Percentiles rank a stretch among this genome's conserved stretches.
These are phyloP conservation scores for Saccharomycopsis sp. DNA, from an alignment of 805 yeast species.

Conservation along the genomic window DNA sequence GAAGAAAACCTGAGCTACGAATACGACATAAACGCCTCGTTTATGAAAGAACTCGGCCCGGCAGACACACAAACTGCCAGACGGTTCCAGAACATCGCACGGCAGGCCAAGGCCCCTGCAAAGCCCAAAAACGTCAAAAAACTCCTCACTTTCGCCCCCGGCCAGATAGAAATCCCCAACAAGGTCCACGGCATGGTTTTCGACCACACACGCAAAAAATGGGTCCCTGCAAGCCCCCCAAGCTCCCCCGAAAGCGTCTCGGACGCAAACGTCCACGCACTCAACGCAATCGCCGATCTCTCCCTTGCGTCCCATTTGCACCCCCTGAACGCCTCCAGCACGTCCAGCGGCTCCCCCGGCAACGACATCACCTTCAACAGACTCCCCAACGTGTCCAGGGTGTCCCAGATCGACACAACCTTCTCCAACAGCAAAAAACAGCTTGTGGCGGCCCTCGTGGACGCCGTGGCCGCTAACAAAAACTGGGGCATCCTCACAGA, in stretches of 20 bases:
- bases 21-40: constrained; percentile 20
- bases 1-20: constrained; percentile 4
- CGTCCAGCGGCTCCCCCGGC: background rate
- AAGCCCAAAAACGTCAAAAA: constrained; percentile 13
- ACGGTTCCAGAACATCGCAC: background rate
- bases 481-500: constrained; percentile 36
- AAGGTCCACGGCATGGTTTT: constrained; percentile 17
- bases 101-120: too few relatives aligned
- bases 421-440: constrained; percentile 39
- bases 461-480: constrained; percentile 29
- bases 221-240: constrained; percentile 11
- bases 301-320: constrained; percentile 13
- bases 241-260: background rate
- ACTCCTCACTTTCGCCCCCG: constrained; percentile 17
- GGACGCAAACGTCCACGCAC: constrained; percentile 17
- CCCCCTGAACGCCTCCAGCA: background rate
- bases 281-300: constrained; percentile 19
- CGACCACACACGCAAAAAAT: constrained; percentile 11
- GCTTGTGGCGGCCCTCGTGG: constrained; percentile 38
- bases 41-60: constrained; percentile 15
- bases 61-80: background rate
- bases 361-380: constrained; percentile 18
- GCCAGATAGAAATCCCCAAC: constrained; percentile 18
- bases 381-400: constrained; percentile 31
- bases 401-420: constrained; percentile 38